Conservation (phyloP, 306 rosid species). For the Hippophae rhamnoides region DNA sequence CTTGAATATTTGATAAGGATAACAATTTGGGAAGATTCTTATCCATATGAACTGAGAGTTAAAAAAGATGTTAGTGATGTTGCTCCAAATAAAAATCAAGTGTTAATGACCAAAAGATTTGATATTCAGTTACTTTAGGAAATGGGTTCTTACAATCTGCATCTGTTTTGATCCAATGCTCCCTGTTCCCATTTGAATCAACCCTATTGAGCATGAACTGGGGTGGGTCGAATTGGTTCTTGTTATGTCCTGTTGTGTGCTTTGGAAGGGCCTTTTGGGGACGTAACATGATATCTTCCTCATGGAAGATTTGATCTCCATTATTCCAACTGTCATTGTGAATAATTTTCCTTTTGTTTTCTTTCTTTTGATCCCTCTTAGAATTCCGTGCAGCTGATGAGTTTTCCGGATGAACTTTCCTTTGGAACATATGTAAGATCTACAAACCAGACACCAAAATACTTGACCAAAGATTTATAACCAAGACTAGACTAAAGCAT, state of each 20-base stretch:
- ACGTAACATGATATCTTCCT: constrained; percentile 42
- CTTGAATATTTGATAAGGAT: too few species aligned
- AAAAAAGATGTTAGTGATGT: too few species aligned
- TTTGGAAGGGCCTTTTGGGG: constrained; percentile 36
- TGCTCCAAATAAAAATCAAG: not conserved
- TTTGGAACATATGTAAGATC: constrained; percentile 80
- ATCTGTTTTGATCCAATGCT: constrained; percentile 90
- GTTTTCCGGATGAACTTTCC: constrained; percentile 82
- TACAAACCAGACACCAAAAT: constrained; percentile 31
- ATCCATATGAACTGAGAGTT: too few species aligned
- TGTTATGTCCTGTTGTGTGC: constrained; percentile 33
- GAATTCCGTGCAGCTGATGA: constrained; percentile 29
- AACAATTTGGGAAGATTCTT: too few species aligned
- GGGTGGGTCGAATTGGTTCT: constrained; percentile 42
- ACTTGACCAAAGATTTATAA: constrained; percentile 13
- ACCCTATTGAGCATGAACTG: constrained; percentile 34
- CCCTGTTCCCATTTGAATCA: constrained; percentile 53
- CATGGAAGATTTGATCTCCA: constrained; percentile 31
- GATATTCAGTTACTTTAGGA: not conserved
- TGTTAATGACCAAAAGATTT: not conserved
- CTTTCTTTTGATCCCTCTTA: constrained; percentile 36
- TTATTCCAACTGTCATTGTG: constrained; percentile 32
- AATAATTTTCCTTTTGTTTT: constrained; percentile 40
- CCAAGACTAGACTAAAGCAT: constrained; percentile 2
- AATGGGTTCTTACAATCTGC: constrained; percentile 63